Evolutionary conservation across 2,329 filamentous ascomycete genomes (phyloP).

Genomic region (Pleurostoma richardsiae): DNA sequence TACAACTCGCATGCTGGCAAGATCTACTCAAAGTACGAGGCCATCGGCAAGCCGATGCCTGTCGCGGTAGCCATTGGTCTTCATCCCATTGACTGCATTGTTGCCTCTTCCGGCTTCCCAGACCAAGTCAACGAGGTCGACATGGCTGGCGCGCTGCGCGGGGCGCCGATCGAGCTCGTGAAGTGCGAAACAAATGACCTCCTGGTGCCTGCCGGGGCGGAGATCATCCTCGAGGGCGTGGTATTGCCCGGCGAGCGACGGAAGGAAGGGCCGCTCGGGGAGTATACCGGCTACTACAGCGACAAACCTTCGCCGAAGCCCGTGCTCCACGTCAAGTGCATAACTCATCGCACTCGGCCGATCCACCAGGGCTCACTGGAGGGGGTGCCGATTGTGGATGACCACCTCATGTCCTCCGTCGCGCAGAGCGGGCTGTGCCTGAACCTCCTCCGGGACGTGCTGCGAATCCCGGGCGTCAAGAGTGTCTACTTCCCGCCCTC

Average conservation of each 20-base stretch:
- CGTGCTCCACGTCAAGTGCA: too few relatives aligned
- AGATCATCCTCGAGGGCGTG: conserved; percentile 45
- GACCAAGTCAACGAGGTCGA: conserved; percentile 40
- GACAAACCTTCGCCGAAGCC: too few relatives aligned
- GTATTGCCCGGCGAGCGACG: too few relatives aligned
- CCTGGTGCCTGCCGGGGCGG: conserved; percentile 40
- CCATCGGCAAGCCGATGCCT: conserved; percentile 36
- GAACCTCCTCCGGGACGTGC: too few relatives aligned
- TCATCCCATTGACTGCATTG: conserved; percentile 37
- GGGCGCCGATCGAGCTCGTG: conserved; percentile 37
- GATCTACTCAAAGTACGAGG: conserved; percentile 40
- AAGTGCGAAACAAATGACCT: conserved; percentile 46
- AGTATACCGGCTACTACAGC: too few relatives aligned
- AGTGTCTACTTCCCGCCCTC: too few relatives aligned
- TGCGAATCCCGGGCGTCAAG: too few relatives aligned
- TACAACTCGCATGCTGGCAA: conserved; percentile 31
- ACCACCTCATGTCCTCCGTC: neutral
- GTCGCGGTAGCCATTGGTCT: conserved; percentile 43
- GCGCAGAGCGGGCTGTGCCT: too few relatives aligned
- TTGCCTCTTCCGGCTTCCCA: conserved; percentile 43
- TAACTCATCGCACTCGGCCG: too few relatives aligned
- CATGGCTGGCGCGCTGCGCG: conserved; percentile 41
- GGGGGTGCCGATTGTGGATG: too few relatives aligned
- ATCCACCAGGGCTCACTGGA: too few relatives aligned
- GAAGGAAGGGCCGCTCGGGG: too few relatives aligned